Evolutionary conservation across 768 basidiomycete genomes (phyloP).

Genomic region (Naematelia encephala): DNA sequence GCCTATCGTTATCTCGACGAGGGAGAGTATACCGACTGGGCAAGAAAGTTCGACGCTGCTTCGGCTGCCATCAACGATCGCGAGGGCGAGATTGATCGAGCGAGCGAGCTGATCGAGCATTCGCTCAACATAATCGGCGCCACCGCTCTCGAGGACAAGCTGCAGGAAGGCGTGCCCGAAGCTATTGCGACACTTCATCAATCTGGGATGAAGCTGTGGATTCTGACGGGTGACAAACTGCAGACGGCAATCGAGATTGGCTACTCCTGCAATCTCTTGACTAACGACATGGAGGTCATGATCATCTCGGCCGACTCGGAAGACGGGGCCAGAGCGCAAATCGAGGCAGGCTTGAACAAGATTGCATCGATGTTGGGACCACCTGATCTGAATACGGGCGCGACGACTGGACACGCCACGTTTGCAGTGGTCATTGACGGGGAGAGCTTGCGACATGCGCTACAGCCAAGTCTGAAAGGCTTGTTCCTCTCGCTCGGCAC

Average conservation of each 20-base stretch:
- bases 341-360: conserved; percentile 91
- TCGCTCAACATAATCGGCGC: conserved; percentile 82
- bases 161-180: conserved; percentile 95
- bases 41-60: conserved; percentile 76
- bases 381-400: conserved; percentile 49
- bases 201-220: conserved; percentile 98
- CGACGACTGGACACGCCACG: conserved; percentile 53
- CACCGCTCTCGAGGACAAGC: conserved; percentile 93
- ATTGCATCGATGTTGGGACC: conserved; percentile 82
- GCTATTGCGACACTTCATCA: conserved; percentile 86
- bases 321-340: conserved; percentile 73
- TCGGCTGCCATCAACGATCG: conserved; percentile 69
- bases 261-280: conserved; percentile 90
- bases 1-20: conserved; percentile 74
- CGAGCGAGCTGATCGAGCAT: conserved; percentile 77
- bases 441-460: conserved; percentile 78
- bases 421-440: conserved; percentile 98
- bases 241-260: conserved; percentile 99
- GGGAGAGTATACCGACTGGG: conserved; percentile 81
- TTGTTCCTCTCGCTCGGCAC: conserved; percentile 89
- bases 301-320: conserved; percentile 80
- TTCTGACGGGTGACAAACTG: conserved; percentile 93
- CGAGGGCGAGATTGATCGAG: conserved; percentile 88
- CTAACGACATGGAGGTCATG: conserved; percentile 94
- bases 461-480: conserved; percentile 71